These are phyloP conservation scores for Phytophthora melonis DNA, from an alignment of 352 stramenopile genomes.

Conservation along the genomic window DNA sequence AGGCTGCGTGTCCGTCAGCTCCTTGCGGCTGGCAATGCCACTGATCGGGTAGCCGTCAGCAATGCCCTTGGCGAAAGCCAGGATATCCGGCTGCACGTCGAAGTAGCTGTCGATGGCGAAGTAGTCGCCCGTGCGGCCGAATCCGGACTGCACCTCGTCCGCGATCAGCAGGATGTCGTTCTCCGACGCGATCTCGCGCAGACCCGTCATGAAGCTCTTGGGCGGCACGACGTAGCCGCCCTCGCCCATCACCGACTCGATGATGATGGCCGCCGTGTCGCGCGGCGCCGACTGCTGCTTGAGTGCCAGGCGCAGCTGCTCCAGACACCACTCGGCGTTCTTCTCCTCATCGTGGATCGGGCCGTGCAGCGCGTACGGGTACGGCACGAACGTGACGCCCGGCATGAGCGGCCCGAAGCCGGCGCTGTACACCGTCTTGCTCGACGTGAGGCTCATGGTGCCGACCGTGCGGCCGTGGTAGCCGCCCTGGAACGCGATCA, in stretches of 20 bases:
- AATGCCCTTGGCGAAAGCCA: constrained; percentile 95
- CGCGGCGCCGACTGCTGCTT: constrained; percentile 92
- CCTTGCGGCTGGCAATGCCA: constrained; percentile 87
- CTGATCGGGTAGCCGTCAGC: constrained; percentile 93
- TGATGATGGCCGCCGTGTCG: constrained; percentile 91
- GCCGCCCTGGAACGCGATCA: constrained; percentile 94
- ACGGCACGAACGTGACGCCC: constrained; percentile 86
- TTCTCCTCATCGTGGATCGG: constrained; percentile 84
- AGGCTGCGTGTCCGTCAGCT: constrained; percentile 86
- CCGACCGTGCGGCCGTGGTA: constrained; percentile 94
- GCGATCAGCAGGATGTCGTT: constrained; percentile 95
- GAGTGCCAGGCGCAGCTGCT: constrained; percentile 87
- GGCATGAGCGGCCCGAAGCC: constrained; percentile 89
- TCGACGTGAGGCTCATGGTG: constrained; percentile 92
- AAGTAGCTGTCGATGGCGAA: constrained; percentile 90
- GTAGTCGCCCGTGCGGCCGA: constrained; percentile 88
- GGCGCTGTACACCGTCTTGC: constrained; percentile 90
- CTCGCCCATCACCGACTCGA: constrained; percentile 93
- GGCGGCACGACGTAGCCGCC: constrained; percentile 93
- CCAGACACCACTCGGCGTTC: constrained; percentile 77
- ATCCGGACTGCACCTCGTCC: constrained; percentile 94
- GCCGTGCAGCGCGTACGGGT: constrained; percentile 89
- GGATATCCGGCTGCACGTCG: constrained; percentile 90
- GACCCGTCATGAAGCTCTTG: constrained; percentile 92
- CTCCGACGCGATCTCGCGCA: constrained; percentile 92